These are phyloP conservation scores for Gossypium gossypioides DNA, from an alignment of 441 rosid genomes.

Conservation along the genomic window DNA sequence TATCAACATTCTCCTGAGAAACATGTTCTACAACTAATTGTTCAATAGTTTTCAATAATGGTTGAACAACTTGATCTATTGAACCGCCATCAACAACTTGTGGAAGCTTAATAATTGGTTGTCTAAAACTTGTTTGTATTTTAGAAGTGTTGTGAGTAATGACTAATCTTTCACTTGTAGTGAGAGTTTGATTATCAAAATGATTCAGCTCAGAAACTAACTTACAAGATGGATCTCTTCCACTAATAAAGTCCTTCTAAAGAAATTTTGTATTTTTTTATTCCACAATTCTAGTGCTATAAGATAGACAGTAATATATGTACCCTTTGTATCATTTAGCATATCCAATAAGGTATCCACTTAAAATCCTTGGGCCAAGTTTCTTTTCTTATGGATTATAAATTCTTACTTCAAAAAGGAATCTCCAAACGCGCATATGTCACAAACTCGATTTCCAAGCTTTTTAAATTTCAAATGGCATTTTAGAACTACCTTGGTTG, in stretches of 20 bases:
- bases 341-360: not conserved
- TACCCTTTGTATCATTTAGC: not conserved
- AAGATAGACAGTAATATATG: not conserved
- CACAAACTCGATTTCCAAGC: not conserved
- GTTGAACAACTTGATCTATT: not conserved
- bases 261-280: not conserved
- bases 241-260: not conserved
- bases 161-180: not conserved
- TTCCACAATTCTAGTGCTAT: no score
- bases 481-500: no score
- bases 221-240: no score
- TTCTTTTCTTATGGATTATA: not conserved
- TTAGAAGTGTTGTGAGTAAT: no score
- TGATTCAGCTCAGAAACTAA: not conserved
- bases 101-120: not conserved
- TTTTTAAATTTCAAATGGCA: not conserved
- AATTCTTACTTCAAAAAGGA: not conserved
- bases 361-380: not conserved
- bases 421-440: not conserved
- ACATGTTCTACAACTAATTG: not conserved
- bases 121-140: no score
- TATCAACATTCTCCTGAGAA: not conserved
- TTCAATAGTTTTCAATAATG: not conserved
- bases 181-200: not conserved
- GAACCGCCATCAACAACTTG: not conserved